Percentiles rank a stretch among this genome's conserved stretches.
These are phyloP conservation scores for Diplocarpon rosae DNA, from an alignment of 2,329 filamentous ascomycete genomes.

Conservation along the genomic window DNA sequence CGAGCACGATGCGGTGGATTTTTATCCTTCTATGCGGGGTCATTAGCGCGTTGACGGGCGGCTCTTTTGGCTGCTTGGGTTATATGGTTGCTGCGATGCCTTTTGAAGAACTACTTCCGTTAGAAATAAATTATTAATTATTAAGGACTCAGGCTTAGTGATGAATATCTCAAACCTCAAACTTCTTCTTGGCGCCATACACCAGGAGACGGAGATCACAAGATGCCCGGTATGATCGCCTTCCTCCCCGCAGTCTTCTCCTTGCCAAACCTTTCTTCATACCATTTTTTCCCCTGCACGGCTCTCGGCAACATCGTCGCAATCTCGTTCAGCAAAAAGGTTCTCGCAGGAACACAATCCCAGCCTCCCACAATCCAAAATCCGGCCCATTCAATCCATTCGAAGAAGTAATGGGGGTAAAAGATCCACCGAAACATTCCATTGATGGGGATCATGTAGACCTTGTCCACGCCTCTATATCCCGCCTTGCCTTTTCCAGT, in stretches of 20 bases:
- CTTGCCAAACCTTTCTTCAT: constrained; percentile 75
- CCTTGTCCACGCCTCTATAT: constrained; percentile 50
- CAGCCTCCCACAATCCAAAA: constrained; percentile 68
- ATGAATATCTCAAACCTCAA: no score
- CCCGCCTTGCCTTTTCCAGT: constrained; percentile 31
- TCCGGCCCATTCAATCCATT: constrained; percentile 93
- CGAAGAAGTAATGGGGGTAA: constrained; percentile 88
- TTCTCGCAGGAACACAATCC: constrained; percentile 61
- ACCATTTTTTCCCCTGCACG: constrained; percentile 73
- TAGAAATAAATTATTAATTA: no score
- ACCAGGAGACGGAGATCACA: constrained; percentile 13
- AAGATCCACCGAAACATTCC: constrained; percentile 76
- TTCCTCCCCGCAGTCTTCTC: constrained; percentile 66
- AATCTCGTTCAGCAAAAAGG: constrained; percentile 79
- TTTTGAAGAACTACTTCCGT: no score
- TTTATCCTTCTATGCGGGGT: no score
- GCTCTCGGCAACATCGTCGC: constrained; percentile 84
- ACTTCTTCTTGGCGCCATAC: no score
- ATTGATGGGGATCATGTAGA: constrained; percentile 77
- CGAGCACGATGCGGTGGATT: no score
- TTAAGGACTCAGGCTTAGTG: no score
- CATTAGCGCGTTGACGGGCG: no score
- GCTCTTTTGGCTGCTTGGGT: no score
- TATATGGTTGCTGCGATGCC: no score
- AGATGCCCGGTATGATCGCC: constrained; percentile 52